These are phyloP conservation scores for Alternaria infectoria DNA, from an alignment of 2,329 filamentous ascomycete species.

Conservation along the genomic window DNA sequence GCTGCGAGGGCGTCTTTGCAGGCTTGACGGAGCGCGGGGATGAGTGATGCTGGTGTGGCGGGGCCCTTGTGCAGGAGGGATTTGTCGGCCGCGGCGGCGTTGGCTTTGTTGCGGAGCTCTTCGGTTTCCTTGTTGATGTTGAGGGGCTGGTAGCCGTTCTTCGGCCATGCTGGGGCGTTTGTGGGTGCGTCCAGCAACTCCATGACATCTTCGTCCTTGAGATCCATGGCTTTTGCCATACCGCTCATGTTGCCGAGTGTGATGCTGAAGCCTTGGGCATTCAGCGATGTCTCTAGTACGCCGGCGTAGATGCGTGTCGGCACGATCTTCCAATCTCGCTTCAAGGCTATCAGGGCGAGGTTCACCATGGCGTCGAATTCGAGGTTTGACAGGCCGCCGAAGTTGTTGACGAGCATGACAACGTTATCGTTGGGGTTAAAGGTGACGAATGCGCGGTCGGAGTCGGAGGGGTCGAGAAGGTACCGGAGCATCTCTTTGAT, in stretches of 20 bases:
- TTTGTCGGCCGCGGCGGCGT: conserved; percentile 30
- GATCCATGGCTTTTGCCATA: conserved; percentile 51
- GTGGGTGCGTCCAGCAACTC: conserved; percentile 59
- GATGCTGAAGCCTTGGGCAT: conserved; percentile 63
- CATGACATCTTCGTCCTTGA: conserved; percentile 52
- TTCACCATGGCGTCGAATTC: conserved; percentile 57
- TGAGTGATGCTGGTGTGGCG: conserved; percentile 50
- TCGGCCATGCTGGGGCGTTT: conserved; percentile 59
- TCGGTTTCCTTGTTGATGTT: conserved; percentile 34
- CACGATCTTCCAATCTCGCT: conserved; percentile 56
- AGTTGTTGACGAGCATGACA: conserved; percentile 57
- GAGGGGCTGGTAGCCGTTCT: conserved; percentile 51
- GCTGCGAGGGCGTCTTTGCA: conserved; percentile 60
- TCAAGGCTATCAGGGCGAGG: conserved; percentile 50
- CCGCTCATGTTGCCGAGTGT: conserved; percentile 60
- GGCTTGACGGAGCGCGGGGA: conserved; percentile 50
- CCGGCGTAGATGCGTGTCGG: conserved; percentile 57
- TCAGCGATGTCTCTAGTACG: conserved; percentile 60
- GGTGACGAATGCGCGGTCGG: conserved; percentile 57
- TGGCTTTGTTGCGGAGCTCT: conserved; percentile 35
- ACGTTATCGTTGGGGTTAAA: conserved; percentile 55
- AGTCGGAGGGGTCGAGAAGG: conserved; percentile 56
- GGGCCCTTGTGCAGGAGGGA: conserved; percentile 31
- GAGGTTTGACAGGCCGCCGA: conserved; percentile 56
- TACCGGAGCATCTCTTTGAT: conserved; percentile 57